Evolutionary conservation across 2,329 filamentous ascomycete genomes (phyloP), one percentile per base, ranked within the genome.

Genomic region (Ophiobolus disseminans): DNA sequence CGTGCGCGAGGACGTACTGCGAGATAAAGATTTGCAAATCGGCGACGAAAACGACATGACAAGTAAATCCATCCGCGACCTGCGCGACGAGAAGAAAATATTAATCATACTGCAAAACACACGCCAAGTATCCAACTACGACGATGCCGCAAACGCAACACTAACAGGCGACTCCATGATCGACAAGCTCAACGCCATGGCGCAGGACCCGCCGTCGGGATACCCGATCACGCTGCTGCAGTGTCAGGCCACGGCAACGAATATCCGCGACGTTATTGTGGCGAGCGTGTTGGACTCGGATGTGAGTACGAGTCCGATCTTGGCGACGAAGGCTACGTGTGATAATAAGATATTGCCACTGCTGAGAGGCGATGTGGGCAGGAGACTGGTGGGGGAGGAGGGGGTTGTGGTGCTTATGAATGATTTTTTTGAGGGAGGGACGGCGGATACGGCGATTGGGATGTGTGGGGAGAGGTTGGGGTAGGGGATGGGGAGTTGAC

Each of bases 391-490:
- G 36, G 53, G 60, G 9, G 73, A 76, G n/a, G 65, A 75, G 37
- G 60, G 76, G 2, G 71, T 81, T 1, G 76, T 80, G 3, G 65
- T 79, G 14, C 72, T 81, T 68, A 11, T 70, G 49, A 81, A 82
- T 66, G 80, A 82, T 48, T 82, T 80, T 52, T 73, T 81, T 36
- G 78, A 81, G 55, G 79, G 79, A 0, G 78, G 70, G 17, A 80
- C 78, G 16, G 74, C 75, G 3, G 77, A 81, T 68, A 72, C 78
- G 5, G 75, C 73, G 5, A 66, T 80, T 46, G 63, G 69, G 49
- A 58, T 78, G 55, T 76, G 72, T 53, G 60, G 57, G 41, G 64
- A 75, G 51, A 66, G 77, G 49, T 43, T 79, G 55, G 53, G 50
- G 7, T 63, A 44, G 35, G n/a, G n/a, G n/a, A n/a, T n/a, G n/a